Conservation (phyloP, 345 rosid genomes). For the Eucalyptus curtisii region DNA sequence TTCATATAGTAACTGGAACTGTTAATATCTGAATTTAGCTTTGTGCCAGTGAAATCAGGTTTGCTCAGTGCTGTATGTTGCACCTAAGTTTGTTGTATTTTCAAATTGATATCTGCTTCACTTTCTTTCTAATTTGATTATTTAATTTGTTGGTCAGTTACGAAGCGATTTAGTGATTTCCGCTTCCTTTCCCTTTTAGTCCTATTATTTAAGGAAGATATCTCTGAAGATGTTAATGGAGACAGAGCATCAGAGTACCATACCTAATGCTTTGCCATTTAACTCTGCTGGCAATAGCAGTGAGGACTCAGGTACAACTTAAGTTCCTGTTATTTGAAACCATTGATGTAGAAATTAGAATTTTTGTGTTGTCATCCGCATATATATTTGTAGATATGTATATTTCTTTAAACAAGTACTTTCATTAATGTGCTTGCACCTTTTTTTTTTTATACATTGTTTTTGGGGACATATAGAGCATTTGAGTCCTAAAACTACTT, state of each 20-base stretch:
- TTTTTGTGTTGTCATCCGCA: neutral
- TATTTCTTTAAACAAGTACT: neutral
- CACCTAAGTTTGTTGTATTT: neutral
- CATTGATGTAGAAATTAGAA: neutral
- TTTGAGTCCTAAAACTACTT: neutral
- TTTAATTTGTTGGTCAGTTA: neutral
- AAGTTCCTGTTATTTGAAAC: neutral
- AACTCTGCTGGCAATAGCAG: conserved; percentile 18
- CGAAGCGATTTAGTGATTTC: neutral
- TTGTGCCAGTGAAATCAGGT: neutral
- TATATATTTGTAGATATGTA: neutral
- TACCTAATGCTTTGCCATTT: conserved; percentile 28
- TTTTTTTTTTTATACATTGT: neutral
- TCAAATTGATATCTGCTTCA: neutral
- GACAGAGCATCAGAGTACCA: conserved; percentile 37
- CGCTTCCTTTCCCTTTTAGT: conserved; percentile 12
- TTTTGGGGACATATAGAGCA: neutral
- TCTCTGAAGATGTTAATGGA: conserved; percentile 83
- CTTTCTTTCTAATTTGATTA: neutral
- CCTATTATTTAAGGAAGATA: conserved; percentile 65
- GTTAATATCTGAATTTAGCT: neutral
- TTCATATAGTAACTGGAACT: neutral
- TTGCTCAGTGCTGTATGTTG: neutral
- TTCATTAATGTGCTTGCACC: neutral
- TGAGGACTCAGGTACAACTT: conserved; percentile 41